Evolutionary conservation across 2,329 filamentous ascomycete genomes (phyloP).

Genomic region (Alternaria sp.): DNA sequence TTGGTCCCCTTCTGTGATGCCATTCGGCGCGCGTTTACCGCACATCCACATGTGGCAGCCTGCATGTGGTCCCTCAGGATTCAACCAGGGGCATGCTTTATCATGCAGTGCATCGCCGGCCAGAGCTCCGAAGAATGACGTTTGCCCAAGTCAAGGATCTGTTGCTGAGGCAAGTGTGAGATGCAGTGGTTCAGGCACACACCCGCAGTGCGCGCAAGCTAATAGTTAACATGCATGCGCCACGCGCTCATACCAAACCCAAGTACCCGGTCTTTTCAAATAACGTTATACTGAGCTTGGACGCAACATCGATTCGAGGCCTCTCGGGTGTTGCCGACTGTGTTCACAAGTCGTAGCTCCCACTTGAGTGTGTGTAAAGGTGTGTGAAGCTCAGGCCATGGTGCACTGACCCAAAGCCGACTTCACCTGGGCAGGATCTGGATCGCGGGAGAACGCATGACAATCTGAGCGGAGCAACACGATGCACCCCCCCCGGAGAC

Average conservation of each 20-base stretch:
- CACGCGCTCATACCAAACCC: neutral
- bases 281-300: neutral
- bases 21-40: too few species aligned
- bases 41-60: too few species aligned
- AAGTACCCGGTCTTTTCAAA: neutral
- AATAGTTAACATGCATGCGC: neutral
- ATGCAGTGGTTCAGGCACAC: too few species aligned
- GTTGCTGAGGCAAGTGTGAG: too few species aligned
- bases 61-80: too few species aligned
- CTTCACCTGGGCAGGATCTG: neutral
- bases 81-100: too few species aligned
- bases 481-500: accelerated
- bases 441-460: neutral
- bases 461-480: neutral
- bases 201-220: too few species aligned
- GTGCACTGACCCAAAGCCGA: neutral
- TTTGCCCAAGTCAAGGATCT: too few species aligned
- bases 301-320: neutral
- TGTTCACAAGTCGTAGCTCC: accelerated
- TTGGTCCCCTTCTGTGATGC: too few species aligned
- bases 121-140: too few species aligned
- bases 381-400: accelerated
- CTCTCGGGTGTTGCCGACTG: neutral
- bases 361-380: neutral
- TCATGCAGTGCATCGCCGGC: too few species aligned